phyloP scores from a whole-genome alignment of 148 eudicot species.

The Vaccinium vitisidaea region DNA sequence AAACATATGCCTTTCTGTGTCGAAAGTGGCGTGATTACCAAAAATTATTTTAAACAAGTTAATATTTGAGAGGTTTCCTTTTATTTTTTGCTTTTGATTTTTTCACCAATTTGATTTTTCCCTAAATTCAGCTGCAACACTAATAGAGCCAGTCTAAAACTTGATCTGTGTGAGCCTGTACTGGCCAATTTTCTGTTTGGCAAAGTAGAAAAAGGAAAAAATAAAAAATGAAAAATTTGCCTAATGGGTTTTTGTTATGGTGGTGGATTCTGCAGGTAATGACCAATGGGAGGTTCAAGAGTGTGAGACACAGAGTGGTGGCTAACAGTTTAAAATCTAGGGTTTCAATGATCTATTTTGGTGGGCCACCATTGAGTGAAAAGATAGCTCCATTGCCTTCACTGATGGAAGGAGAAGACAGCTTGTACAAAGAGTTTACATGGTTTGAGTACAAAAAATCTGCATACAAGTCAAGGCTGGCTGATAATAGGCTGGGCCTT shows the following conservation, averaged over 20 bases:
- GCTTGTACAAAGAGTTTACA: constrained; percentile 60
- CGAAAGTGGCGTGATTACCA: neutral
- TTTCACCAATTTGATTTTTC: neutral
- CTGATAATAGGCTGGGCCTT: constrained; percentile 45
- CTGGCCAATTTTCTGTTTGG: neutral
- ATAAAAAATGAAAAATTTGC: neutral
- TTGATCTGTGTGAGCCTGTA: neutral
- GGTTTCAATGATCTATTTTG: constrained; percentile 60
- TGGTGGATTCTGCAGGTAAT: constrained; percentile 35
- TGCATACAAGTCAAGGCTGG: constrained; percentile 41
- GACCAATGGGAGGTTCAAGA: constrained; percentile 61
- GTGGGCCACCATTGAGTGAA: constrained; percentile 59
- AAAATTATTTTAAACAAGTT: neutral
- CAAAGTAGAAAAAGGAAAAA: neutral
- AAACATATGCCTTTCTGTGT: neutral
- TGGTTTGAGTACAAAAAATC: constrained; percentile 64
- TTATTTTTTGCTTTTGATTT: neutral
- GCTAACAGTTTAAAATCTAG: constrained; percentile 44
- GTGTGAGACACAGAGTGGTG: constrained; percentile 52
- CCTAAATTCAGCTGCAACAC: neutral
- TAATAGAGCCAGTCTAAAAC: neutral
- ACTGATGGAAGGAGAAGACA: constrained; percentile 38
- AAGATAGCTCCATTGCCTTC: constrained; percentile 58
- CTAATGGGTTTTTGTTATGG: neutral
- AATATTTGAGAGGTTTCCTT: neutral